Conservation (phyloP, 78 protist genomes). For the Dictyostelium firmibasis region DNA sequence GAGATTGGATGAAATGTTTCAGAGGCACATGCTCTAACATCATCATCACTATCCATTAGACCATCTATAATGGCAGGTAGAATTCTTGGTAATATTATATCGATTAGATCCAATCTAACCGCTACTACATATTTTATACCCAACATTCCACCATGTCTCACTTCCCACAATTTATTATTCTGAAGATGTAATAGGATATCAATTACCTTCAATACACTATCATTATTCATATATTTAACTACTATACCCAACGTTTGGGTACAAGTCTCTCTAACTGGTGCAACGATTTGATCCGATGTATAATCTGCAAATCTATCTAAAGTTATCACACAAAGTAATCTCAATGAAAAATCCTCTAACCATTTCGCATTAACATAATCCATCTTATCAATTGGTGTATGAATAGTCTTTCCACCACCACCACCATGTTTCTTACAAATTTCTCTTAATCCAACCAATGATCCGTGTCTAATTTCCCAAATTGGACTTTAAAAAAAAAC, state of each 20-base stretch:
- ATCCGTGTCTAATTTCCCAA: constrained; percentile 95
- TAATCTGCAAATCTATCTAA: constrained; percentile 94
- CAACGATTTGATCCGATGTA: constrained; percentile 87
- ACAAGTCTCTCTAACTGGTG: constrained; percentile 95
- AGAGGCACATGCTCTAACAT: constrained; percentile 78
- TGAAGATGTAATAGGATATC: constrained; percentile 57
- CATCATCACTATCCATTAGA: constrained; percentile 75
- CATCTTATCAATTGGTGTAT: constrained; percentile 12
- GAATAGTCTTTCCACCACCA: constrained; percentile 62
- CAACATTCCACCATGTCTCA: constrained; percentile 78
- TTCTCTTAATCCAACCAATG: constrained; percentile 91
- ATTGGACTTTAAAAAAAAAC: constrained; percentile 35
- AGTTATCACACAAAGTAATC: constrained; percentile 89
- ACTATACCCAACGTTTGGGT: constrained; percentile 90
- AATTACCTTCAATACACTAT: constrained; percentile 20
- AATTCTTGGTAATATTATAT: constrained; percentile 1
- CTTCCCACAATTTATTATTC: constrained; percentile 65
- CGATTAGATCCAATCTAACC: constrained; percentile 76
- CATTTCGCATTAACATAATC: constrained; percentile 48
- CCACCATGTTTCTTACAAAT: constrained; percentile 85
- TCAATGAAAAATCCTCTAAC: constrained; percentile 91
- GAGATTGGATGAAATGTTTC: constrained; percentile 73
- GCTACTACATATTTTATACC: constrained; percentile 82
- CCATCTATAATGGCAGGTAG: constrained; percentile 22
- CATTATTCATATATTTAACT: constrained; percentile 38